Conservation (phyloP, 2,329 filamentous ascomycete genomes). For the Fusarium papillatum region DNA sequence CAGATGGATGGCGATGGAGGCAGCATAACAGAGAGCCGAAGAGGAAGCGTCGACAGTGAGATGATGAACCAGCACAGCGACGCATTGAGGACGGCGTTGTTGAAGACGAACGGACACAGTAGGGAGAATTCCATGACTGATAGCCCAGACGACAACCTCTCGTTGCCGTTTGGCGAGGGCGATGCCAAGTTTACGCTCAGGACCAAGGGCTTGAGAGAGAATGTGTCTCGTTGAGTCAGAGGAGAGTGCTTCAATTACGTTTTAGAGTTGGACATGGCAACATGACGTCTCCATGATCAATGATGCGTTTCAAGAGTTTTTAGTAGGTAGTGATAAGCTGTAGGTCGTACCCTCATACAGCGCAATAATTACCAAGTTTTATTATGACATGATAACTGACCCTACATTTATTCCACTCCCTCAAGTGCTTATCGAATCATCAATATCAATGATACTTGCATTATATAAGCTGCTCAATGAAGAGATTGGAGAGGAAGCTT, state of each 20-base stretch:
- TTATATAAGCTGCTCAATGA: no score
- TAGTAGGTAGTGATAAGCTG: background rate
- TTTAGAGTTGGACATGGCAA: background rate
- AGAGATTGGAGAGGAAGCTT: background rate
- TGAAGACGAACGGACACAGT: slow-evolving; percentile 40
- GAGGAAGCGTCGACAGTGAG: slow-evolving; percentile 61
- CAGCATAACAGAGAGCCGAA: slow-evolving; percentile 55
- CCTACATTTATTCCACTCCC: background rate
- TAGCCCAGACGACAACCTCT: slow-evolving; percentile 42
- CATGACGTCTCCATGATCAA: background rate
- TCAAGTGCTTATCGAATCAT: background rate
- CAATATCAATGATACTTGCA: background rate
- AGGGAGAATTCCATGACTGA: slow-evolving; percentile 26
- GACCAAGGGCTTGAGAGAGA: slow-evolving; percentile 69
- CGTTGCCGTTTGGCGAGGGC: slow-evolving; percentile 61
- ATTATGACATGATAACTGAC: background rate
- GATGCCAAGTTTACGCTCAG: slow-evolving; percentile 64
- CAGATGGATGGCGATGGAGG: slow-evolving; percentile 53
- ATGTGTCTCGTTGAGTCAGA: slow-evolving; percentile 46
- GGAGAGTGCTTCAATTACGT: background rate
- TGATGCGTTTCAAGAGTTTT: background rate
- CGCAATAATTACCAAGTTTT: background rate
- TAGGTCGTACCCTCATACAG: background rate
- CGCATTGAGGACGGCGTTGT: slow-evolving; percentile 53
- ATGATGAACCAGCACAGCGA: slow-evolving; percentile 55